Evolutionary conservation across 805 yeast species (phyloP).

Genomic region (Blastobotrys peoriensis): DNA sequence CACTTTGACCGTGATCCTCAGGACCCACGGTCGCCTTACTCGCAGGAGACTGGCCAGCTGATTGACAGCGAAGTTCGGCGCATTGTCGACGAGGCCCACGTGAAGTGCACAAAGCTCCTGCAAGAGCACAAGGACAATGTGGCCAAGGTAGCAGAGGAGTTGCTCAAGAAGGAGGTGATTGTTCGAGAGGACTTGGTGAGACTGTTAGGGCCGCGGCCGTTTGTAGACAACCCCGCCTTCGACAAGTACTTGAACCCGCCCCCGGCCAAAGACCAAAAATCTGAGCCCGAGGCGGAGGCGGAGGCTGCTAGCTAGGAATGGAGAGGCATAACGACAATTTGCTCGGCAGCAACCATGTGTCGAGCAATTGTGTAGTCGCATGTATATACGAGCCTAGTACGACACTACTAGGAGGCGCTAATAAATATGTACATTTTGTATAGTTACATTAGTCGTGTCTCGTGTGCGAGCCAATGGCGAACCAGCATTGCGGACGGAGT

Average conservation of each 20-base stretch:
- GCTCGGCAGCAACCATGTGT: no score
- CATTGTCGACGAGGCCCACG: constrained; percentile 60
- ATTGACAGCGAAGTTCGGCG: constrained; percentile 67
- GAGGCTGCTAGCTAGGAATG: no score
- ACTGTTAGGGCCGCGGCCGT: constrained; percentile 70
- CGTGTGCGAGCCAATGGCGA: neutral
- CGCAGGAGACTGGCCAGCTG: constrained; percentile 61
- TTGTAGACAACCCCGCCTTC: constrained; percentile 80
- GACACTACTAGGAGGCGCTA: neutral
- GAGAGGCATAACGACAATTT: no score
- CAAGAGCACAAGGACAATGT: constrained; percentile 55
- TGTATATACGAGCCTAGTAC: no score
- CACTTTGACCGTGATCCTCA: constrained; percentile 40
- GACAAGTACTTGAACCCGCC: constrained; percentile 58
- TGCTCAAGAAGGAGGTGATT: constrained; percentile 66
- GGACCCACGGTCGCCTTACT: constrained; percentile 50
- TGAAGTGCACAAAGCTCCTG: constrained; percentile 51
- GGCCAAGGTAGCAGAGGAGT: constrained; percentile 66
- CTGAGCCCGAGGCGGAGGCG: neutral
- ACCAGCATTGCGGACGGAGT: neutral
- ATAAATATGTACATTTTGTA: neutral
- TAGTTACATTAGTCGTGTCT: neutral
- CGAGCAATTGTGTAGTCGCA: no score
- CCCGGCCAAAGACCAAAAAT: neutral
- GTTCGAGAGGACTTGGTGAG: constrained; percentile 77